These are phyloP conservation scores for Starmerella ratchasimensis DNA, from an alignment of 805 yeast species.

Conservation along the genomic window DNA sequence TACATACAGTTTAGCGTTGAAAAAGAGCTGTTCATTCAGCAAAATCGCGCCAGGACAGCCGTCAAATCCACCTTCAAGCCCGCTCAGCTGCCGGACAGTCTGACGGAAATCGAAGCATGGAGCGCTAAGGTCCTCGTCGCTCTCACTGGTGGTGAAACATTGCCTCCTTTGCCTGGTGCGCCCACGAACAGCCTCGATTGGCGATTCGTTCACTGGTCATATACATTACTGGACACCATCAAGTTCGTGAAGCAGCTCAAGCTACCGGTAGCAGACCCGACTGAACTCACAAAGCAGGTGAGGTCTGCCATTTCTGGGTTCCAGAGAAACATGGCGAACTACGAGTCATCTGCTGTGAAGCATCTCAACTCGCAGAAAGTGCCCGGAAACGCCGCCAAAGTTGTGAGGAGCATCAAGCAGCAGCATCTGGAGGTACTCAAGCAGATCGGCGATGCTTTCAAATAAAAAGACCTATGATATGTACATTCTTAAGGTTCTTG, in stretches of 20 bases:
- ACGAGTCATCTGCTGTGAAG: background rate
- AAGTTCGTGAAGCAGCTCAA: constrained; percentile 7
- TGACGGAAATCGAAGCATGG: constrained; percentile 32
- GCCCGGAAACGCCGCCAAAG: background rate
- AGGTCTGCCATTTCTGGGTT: background rate
- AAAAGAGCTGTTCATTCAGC: constrained; percentile 11
- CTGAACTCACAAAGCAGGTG: background rate
- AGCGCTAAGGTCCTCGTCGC: constrained; percentile 17
- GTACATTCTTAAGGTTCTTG: background rate
- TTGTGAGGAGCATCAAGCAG: constrained; percentile 2
- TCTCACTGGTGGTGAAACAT: constrained; percentile 5
- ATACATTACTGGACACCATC: constrained; percentile 22
- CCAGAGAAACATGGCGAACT: background rate
- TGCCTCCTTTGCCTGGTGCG: background rate
- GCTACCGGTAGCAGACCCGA: background rate
- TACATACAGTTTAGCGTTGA: constrained; percentile 9
- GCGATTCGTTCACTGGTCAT: constrained; percentile 22
- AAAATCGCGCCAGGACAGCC: background rate
- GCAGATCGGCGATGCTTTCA: background rate
- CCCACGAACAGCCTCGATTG: constrained; percentile 14
- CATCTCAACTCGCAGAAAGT: background rate
- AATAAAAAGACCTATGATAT: background rate
- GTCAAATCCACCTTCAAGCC: background rate
- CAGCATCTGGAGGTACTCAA: constrained; percentile 2
- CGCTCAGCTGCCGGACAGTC: constrained; percentile 2